A percentile compares a stretch with the other conserved stretches of the same genome.
phyloP scores from a whole-genome alignment of 495 filamentous ascomycete genomes.

The Glonium stellatum region DNA sequence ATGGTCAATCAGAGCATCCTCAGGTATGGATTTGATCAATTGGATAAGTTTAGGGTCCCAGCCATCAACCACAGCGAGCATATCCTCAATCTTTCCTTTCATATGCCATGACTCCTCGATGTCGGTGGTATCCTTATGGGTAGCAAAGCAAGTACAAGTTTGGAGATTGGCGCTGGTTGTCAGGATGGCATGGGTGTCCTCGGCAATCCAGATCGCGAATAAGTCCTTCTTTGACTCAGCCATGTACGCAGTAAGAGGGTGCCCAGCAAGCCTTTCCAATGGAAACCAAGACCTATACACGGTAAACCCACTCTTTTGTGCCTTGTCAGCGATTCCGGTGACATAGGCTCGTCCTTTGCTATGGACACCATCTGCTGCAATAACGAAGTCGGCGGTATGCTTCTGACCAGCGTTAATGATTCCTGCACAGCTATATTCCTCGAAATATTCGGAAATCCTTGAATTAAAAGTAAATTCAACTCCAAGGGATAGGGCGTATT shows the following conservation, averaged over 20 bases:
- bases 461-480: conserved; percentile 52
- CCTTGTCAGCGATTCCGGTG: conserved; percentile 53
- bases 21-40: conserved; percentile 54
- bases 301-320: conserved; percentile 53
- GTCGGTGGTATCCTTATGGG: conserved; percentile 54
- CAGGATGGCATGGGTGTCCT: conserved; percentile 43
- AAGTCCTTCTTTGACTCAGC: conserved; percentile 45
- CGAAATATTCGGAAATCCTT: conserved; percentile 49
- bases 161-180: conserved; percentile 43
- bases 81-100: conserved; percentile 52
- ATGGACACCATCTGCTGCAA: conserved; percentile 55
- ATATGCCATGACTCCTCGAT: conserved; percentile 62
- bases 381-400: conserved; percentile 47
- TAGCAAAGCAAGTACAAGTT: conserved; percentile 61
- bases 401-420: conserved; percentile 50
- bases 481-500: conserved; percentile 47
- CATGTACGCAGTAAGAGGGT: neutral
- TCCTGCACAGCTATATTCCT: conserved; percentile 46
- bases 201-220: conserved; percentile 49
- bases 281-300: conserved; percentile 55
- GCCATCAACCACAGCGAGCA: conserved; percentile 54
- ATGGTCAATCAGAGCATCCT: conserved; percentile 56
- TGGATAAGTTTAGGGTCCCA: conserved; percentile 59
- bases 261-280: neutral
- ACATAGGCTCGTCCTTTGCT: conserved; percentile 54